Percentiles rank a stretch among this genome's conserved stretches.
Evolutionary conservation across 2,329 filamentous ascomycete genomes (phyloP).

Genomic region (Cytospora paraplurivora): DNA sequence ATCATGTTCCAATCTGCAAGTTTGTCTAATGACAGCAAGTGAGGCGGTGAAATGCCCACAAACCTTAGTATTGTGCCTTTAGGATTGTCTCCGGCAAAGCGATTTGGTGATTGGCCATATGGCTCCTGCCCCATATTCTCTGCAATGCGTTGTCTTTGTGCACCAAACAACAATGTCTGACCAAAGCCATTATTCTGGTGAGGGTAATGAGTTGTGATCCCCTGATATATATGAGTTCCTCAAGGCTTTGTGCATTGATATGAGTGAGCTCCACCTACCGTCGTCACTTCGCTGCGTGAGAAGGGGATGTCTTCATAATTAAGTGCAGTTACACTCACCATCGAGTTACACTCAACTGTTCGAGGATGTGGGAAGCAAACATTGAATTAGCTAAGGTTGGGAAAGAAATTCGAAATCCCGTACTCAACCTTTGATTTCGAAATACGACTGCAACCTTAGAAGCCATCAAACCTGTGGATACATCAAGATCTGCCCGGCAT

Average conservation of each 20-base stretch:
- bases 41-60: not conserved
- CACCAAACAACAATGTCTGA: slow-evolving; percentile 13
- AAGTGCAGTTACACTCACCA: too few relatives aligned
- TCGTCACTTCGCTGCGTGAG: not conserved
- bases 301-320: not conserved
- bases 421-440: too few relatives aligned
- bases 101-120: not conserved
- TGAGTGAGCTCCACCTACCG: not conserved
- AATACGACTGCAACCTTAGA: too few relatives aligned
- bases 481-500: not conserved
- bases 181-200: slow-evolving; percentile 1
- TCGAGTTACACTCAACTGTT: too few relatives aligned
- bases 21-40: not conserved
- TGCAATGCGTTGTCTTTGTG: slow-evolving; percentile 21
- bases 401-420: too few relatives aligned
- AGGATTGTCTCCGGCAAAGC: slow-evolving; percentile 9
- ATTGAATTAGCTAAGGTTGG: too few relatives aligned
- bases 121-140: not conserved
- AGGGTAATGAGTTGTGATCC: not conserved
- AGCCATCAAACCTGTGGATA: too few relatives aligned
- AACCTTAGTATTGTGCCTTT: slow-evolving; percentile 10
- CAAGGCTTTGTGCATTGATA: not conserved
- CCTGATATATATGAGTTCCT: not conserved
- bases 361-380: too few relatives aligned
- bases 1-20: not conserved